Percentiles rank a stretch among this genome's conserved stretches.
These are phyloP conservation scores for Quercus dentata DNA, from an alignment of 306 rosid species.

Conservation along the genomic window DNA sequence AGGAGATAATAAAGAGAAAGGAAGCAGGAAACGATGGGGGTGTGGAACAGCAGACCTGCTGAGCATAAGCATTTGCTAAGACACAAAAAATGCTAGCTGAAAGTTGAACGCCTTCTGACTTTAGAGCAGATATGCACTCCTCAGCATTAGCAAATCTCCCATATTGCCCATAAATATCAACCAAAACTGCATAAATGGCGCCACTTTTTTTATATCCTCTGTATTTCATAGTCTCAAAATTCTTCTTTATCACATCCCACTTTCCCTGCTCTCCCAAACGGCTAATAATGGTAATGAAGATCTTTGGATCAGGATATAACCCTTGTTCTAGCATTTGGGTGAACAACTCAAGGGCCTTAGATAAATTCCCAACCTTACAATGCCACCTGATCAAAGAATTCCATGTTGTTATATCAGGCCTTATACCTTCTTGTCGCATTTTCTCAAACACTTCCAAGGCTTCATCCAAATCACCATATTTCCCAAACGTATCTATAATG, in stretches of 20 bases:
- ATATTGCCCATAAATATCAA: slow-evolving; percentile 75
- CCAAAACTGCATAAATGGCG: slow-evolving; percentile 56
- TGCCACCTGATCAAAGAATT: slow-evolving; percentile 71
- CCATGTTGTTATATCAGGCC: slow-evolving; percentile 65
- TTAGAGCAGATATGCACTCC: slow-evolving; percentile 58
- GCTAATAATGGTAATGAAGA: slow-evolving; percentile 61
- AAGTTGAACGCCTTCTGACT: slow-evolving; percentile 52
- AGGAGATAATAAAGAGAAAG: background rate
- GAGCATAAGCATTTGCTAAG: slow-evolving; percentile 78
- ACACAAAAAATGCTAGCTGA: slow-evolving; percentile 58
- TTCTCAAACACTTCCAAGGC: slow-evolving; percentile 59
- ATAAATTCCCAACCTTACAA: slow-evolving; percentile 53
- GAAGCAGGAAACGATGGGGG: background rate
- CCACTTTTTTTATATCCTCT: slow-evolving; percentile 48
- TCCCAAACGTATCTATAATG: slow-evolving; percentile 68
- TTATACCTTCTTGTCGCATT: slow-evolving; percentile 58
- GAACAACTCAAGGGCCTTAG: slow-evolving; percentile 51
- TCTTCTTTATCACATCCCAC: slow-evolving; percentile 58
- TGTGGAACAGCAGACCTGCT: slow-evolving; percentile 45
- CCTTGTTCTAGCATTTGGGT: slow-evolving; percentile 68
- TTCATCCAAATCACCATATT: slow-evolving; percentile 60
- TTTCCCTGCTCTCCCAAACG: slow-evolving; percentile 74
- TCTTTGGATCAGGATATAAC: slow-evolving; percentile 78
- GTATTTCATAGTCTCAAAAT: slow-evolving; percentile 53
- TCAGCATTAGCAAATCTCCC: slow-evolving; percentile 61